Evolutionary conservation across 2,329 filamentous ascomycete genomes (phyloP), one percentile per base, ranked within the genome.

Genomic region (Biscogniauxia marginata): DNA sequence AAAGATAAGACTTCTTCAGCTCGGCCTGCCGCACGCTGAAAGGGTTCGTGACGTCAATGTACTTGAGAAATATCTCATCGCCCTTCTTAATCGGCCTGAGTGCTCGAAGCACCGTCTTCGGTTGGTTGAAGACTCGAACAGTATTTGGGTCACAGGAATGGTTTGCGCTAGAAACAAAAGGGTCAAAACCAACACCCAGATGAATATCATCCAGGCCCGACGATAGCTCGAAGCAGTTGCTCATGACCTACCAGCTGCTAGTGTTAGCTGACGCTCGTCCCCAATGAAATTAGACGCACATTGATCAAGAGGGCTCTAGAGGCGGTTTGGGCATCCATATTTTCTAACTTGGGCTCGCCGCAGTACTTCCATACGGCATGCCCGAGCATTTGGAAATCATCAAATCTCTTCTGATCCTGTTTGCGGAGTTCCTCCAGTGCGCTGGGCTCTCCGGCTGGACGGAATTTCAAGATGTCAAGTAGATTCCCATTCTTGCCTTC

Each of bases 71-170:
- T 34, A 83, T 73, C 61, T 82, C 79, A 45, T 80, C 76, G 50
- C 76, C 78, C 56, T 74, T 74, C 30, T 72, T 71, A 63, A 82
- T 80, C 1, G 74, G 70, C 45, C 65, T 71, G 1, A 80, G 67
- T 3, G 79, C 74, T 18, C 79, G 75, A 8, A 82, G 64, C 11
- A 74, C 63, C 3, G 76, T 63, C 51, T 64, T 62, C 0, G 77
- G 71, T 24, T 78, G 77, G 58, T 82, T 77, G 71, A 79, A 78
- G 52, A 77, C 70, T 8, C 79, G 66, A 34, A 71, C 73, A 4
- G 75, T 74, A 54, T 82, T 83, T 1, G 79, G 78, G 25, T 78
- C 74, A 63, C 80, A 83, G 3, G 78, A 82, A 61, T 83, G 80
- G 53, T 83, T 83, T 9, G 65, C 62, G 30, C 54, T 64, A 19